phyloP scores from a whole-genome alignment of 202 grass and related monocot species.

The Setaria italica region DNA sequence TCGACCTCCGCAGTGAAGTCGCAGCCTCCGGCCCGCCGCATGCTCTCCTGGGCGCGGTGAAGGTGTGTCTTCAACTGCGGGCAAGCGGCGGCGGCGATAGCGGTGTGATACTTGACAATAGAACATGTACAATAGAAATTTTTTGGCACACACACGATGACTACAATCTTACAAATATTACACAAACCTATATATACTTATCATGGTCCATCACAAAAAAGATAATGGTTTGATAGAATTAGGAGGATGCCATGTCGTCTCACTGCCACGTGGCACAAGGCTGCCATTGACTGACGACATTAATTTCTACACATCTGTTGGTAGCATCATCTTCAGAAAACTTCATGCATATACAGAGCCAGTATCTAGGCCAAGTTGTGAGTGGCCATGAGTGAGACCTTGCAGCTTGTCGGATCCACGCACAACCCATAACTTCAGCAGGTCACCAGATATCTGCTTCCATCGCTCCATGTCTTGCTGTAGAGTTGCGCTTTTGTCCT shows the following conservation, averaged over 20 bases:
- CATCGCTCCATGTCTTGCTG: not conserved
- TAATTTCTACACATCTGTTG: not conserved
- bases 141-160: not conserved
- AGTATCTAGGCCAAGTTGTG: not conserved
- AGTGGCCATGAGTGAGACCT: not conserved
- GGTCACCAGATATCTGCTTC: not conserved
- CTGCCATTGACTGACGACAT: not conserved
- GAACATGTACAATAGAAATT: not conserved
- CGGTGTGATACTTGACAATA: not conserved
- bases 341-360: not conserved
- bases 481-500: no score
- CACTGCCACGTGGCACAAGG: not conserved
- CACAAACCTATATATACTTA: not conserved
- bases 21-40: no score
- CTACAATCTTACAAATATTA: not conserved
- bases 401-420: not conserved
- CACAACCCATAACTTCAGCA: slow-evolving; percentile 3
- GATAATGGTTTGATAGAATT: not conserved
- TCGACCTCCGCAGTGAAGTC: no score
- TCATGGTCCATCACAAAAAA: not conserved
- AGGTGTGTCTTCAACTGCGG: no score
- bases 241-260: not conserved
- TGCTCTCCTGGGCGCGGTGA: no score
- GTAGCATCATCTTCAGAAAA: not conserved
- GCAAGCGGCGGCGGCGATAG: no score